Conservation (phyloP, 306 rosid genomes). For the Gynostemma pentaphyllum region DNA sequence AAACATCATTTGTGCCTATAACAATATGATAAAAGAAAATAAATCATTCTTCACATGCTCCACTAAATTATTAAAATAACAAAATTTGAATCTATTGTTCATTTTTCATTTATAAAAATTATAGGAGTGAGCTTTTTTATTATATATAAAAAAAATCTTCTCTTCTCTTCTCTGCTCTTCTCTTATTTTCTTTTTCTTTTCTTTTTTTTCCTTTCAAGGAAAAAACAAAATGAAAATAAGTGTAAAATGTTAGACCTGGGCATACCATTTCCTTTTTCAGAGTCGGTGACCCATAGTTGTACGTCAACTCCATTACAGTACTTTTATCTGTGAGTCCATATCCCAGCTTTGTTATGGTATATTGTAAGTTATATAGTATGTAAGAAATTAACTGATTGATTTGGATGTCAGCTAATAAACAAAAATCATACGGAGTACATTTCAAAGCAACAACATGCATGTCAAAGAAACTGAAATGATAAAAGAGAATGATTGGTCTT, state of each 20-base stretch:
- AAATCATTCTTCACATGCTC: conserved; percentile 10
- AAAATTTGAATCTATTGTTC: too few species aligned
- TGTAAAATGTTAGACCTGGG: conserved; percentile 44
- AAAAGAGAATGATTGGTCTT: neutral
- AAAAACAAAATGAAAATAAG: neutral
- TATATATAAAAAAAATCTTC: too few species aligned
- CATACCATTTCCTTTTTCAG: conserved; percentile 79
- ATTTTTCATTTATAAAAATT: too few species aligned
- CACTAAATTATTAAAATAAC: neutral
- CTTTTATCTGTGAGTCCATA: conserved; percentile 84
- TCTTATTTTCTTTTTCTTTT: too few species aligned
- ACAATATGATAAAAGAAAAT: conserved; percentile 40
- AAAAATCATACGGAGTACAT: neutral
- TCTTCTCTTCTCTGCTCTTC: too few species aligned
- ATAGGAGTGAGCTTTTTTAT: too few species aligned
- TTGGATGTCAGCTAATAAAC: neutral
- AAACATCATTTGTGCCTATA: conserved; percentile 84
- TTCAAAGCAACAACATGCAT: conserved; percentile 3
- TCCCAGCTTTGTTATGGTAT: conserved; percentile 64
- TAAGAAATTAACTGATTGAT: neutral
- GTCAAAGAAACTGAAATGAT: neutral
- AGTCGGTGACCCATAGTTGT: conserved; percentile 79
- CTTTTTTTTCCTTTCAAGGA: neutral
- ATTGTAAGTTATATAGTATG: conserved; percentile 27
- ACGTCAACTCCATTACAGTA: conserved; percentile 73